Conservation (phyloP, 2,329 filamentous ascomycete species). For the Colletotrichum kahawae region DNA sequence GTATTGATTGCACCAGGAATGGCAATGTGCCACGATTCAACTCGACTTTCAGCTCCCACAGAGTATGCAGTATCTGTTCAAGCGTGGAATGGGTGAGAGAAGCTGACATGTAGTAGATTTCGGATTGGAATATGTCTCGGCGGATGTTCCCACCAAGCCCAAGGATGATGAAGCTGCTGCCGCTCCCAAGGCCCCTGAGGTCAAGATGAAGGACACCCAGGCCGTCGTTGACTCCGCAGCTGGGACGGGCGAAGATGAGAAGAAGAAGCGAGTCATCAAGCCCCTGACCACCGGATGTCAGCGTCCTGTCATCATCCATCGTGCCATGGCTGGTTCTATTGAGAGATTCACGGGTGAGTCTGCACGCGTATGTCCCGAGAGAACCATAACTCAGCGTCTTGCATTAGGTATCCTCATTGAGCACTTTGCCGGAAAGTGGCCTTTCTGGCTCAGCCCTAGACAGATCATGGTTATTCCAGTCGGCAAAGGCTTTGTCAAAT, state of each 20-base stretch:
- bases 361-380: too few relatives aligned
- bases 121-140: constrained; percentile 83
- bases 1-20: constrained; percentile 34
- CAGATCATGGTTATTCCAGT: constrained; percentile 69
- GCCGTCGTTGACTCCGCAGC: constrained; percentile 32
- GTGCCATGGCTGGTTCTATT: constrained; percentile 76
- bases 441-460: constrained; percentile 86
- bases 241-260: constrained; percentile 49
- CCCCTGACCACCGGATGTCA: constrained; percentile 71
- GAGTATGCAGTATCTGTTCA: background rate
- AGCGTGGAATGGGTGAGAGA: background rate
- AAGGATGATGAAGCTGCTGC: constrained; percentile 33
- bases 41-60: constrained; percentile 74
- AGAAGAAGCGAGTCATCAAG: constrained; percentile 42
- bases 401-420: constrained; percentile 75
- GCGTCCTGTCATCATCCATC: constrained; percentile 85
- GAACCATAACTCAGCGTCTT: background rate
- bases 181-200: constrained; percentile 28
- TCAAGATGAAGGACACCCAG: constrained; percentile 39
- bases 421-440: constrained; percentile 88
- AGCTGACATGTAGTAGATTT: constrained; percentile 68
- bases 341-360: constrained; percentile 45
- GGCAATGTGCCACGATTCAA: constrained; percentile 93
- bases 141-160: constrained; percentile 55
- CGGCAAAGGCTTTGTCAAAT: constrained; percentile 73